phyloP scores from a whole-genome alignment of 148 eudicot genomes.

The Rhododendron griersonianum region DNA sequence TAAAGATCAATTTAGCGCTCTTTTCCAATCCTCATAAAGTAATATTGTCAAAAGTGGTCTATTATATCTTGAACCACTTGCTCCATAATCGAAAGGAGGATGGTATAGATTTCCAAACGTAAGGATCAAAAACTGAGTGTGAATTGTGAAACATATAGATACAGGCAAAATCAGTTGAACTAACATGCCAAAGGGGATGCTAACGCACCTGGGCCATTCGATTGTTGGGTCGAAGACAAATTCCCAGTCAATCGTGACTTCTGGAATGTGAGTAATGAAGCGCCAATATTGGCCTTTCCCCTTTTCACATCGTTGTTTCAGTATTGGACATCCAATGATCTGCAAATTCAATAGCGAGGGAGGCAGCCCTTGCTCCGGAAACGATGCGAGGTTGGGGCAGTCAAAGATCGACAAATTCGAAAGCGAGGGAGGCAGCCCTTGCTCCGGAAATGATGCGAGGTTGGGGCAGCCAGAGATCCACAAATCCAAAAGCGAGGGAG shows the following conservation, averaged over 20 bases:
- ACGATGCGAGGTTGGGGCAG: neutral
- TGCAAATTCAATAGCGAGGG: neutral
- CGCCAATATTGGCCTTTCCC: neutral
- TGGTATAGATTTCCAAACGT: too few relatives aligned
- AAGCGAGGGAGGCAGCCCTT: neutral
- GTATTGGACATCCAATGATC: neutral
- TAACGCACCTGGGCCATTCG: neutral
- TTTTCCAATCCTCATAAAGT: too few relatives aligned
- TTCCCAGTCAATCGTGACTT: rapidly evolving
- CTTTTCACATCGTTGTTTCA: neutral
- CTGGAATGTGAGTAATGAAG: neutral
- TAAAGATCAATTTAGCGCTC: too few relatives aligned
- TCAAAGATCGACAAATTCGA: rapidly evolving
- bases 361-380: neutral
- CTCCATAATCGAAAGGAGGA: too few relatives aligned
- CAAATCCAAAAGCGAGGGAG: too few relatives aligned
- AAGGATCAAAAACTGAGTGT: too few relatives aligned
- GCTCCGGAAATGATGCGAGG: neutral
- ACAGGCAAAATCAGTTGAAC: too few relatives aligned
- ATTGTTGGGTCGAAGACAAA: neutral
- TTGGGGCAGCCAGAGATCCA: neutral
- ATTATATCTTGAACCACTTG: too few relatives aligned
- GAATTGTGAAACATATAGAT: too few relatives aligned
- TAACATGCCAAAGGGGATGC: neutral
- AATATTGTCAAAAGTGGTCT: too few relatives aligned